Conservation (phyloP, 306 rosid species). For the Vicia sativa region DNA sequence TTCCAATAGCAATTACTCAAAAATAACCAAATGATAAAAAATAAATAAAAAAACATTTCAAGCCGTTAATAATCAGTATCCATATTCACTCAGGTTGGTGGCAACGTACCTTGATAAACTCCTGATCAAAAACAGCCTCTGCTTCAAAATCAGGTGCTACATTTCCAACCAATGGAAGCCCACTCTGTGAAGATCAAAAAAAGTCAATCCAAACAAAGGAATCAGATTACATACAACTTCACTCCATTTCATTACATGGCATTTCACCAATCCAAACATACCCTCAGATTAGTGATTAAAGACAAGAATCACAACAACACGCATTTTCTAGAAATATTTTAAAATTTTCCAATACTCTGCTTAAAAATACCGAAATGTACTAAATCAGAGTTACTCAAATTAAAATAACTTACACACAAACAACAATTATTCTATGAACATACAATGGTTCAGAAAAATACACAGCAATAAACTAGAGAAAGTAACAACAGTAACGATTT, state of each 20-base stretch:
- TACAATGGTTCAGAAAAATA: not conserved
- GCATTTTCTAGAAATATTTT: no score
- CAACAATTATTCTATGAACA: not conserved
- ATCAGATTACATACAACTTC: no score
- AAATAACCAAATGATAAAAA: not conserved
- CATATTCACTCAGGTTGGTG: not conserved
- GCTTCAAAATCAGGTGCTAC: constrained; percentile 86
- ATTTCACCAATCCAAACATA: no score
- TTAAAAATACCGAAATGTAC: constrained; percentile 8
- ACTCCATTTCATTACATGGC: no score
- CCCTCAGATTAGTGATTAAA: no score
- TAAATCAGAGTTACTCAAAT: not conserved
- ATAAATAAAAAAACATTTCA: not conserved
- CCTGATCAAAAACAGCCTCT: constrained; percentile 93
- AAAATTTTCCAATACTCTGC: not conserved
- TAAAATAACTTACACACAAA: not conserved
- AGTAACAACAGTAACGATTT: not conserved
- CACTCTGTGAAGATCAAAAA: constrained; percentile 39
- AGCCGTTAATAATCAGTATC: not conserved
- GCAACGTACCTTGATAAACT: constrained; percentile 66
- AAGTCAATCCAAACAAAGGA: no score
- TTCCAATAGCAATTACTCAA: not conserved
- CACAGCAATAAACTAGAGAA: not conserved
- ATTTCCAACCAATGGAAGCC: constrained; percentile 78
- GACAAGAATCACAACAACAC: no score